Conservation (phyloP, 2,329 filamentous ascomycete genomes). For the Sclerotinia glacialis region DNA sequence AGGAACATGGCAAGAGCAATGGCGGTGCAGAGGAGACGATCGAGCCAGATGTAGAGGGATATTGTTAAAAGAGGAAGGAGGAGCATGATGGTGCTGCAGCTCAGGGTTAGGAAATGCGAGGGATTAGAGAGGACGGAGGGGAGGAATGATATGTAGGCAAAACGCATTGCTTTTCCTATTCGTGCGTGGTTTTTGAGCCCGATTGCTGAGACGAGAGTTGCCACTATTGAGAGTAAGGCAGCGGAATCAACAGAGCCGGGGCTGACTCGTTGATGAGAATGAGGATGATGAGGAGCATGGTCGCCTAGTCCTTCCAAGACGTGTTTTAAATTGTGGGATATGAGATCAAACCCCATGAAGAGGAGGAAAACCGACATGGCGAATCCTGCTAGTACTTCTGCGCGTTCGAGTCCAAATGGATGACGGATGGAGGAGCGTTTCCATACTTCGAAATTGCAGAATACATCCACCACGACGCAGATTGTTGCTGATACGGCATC, state of each 20-base stretch:
- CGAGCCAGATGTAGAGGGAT: slow-evolving; percentile 77
- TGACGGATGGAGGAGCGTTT: slow-evolving; percentile 87
- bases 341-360: slow-evolving; percentile 95
- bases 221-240: slow-evolving; percentile 74
- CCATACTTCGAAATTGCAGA: slow-evolving; percentile 98
- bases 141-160: slow-evolving; percentile 76
- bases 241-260: slow-evolving; percentile 78
- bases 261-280: slow-evolving; percentile 64
- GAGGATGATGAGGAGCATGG: slow-evolving; percentile 71
- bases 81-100: slow-evolving; percentile 76
- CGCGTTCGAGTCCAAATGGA: slow-evolving; percentile 87
- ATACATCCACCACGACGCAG: slow-evolving; percentile 87
- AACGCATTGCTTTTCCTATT: slow-evolving; percentile 87
- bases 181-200: slow-evolving; percentile 85
- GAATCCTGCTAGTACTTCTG: slow-evolving; percentile 91
- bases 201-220: slow-evolving; percentile 82
- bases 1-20: slow-evolving; percentile 88
- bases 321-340: slow-evolving; percentile 91
- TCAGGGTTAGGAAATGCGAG: slow-evolving; percentile 89
- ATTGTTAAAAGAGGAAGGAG: slow-evolving; percentile 79
- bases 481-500: slow-evolving; percentile 89
- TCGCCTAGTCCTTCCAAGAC: slow-evolving; percentile 70
- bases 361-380: slow-evolving; percentile 93
- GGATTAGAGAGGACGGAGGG: slow-evolving; percentile 90
- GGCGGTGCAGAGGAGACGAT: slow-evolving; percentile 74